These are phyloP conservation scores for Endocalyx cinctus DNA, from an alignment of 2,329 filamentous ascomycete genomes.

Conservation along the genomic window DNA sequence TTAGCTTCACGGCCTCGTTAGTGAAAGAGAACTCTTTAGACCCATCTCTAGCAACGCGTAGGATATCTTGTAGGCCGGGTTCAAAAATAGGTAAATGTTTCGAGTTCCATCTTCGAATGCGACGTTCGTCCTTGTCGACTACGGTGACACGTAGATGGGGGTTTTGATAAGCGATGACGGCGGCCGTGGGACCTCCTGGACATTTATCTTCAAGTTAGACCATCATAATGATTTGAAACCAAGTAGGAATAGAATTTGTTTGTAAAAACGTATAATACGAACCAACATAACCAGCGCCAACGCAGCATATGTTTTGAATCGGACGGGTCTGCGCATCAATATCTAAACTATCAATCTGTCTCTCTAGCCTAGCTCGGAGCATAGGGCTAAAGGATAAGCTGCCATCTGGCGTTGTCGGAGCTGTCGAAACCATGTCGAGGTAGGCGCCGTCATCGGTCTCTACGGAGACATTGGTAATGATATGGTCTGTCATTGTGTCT, in stretches of 20 bases:
- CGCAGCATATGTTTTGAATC: conserved; percentile 35
- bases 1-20: conserved; percentile 29
- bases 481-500: too few species aligned
- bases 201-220: neutral
- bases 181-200: conserved; percentile 65
- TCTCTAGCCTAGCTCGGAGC: conserved; percentile 23
- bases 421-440: conserved; percentile 32
- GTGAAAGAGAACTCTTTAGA: conserved; percentile 38
- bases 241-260: neutral
- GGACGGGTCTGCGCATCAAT: conserved; percentile 3
- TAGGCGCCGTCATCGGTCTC: conserved; percentile 26
- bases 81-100: conserved; percentile 71
- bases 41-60: conserved; percentile 60
- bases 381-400: conserved; percentile 38
- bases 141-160: conserved; percentile 67
- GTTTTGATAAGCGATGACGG: conserved; percentile 70
- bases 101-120: conserved; percentile 71
- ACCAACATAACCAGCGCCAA: conserved; percentile 34
- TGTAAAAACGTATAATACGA: neutral
- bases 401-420: conserved; percentile 40
- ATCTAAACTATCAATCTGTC: conserved; percentile 4
- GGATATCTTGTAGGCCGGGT: conserved; percentile 63
- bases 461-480: too few species aligned
- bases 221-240: neutral
- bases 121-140: conserved; percentile 62